Evolutionary conservation across 148 eudicot genomes (phyloP).

Genomic region (Arbutus unedo): DNA sequence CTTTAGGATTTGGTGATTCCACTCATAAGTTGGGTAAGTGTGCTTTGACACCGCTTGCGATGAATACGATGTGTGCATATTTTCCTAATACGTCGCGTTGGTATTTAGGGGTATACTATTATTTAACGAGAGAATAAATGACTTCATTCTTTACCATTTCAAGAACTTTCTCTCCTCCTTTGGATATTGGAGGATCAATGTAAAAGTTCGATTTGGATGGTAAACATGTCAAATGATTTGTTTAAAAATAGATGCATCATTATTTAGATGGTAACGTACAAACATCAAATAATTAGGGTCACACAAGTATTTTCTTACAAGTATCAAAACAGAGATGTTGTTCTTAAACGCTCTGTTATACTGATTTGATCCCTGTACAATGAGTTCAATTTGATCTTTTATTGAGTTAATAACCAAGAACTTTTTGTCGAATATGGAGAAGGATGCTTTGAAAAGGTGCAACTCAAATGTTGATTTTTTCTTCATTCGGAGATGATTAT

Average conservation of each 20-base stretch:
- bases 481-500: not conserved
- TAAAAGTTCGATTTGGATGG: not conserved
- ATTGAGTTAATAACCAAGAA: not conserved
- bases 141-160: not conserved
- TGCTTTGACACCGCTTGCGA: not conserved
- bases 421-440: not conserved
- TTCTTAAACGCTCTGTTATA: not conserved
- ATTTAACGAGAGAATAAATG: not conserved
- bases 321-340: too few relatives aligned
- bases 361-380: not conserved
- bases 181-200: not conserved
- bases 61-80: not conserved
- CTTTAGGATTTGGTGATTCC: not conserved
- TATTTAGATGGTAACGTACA: not conserved
- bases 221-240: not conserved
- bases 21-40: not conserved
- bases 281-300: not conserved
- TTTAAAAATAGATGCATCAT: not conserved
- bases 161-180: not conserved
- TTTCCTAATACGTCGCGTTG: not conserved
- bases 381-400: not conserved
- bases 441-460: not conserved
- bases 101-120: not conserved
- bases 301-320: not conserved
- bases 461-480: not conserved